A percentile compares a stretch with the other conserved stretches of the same genome.
These are phyloP conservation scores for Pelargonium nanum DNA, from an alignment of 345 rosid species.

Conservation along the genomic window DNA sequence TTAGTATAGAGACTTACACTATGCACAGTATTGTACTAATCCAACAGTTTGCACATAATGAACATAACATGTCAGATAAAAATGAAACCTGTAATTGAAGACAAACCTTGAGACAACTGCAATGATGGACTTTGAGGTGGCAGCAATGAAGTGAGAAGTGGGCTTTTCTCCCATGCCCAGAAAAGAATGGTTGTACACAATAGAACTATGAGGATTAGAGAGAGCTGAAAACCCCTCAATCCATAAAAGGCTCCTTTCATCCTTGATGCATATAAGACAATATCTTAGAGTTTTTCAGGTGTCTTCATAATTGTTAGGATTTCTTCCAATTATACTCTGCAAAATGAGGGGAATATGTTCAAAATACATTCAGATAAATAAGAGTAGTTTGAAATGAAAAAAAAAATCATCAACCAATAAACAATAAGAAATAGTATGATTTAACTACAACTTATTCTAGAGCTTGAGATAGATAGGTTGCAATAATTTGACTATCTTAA, in stretches of 20 bases:
- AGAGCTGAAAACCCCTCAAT: slow-evolving; percentile 14
- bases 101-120: slow-evolving; percentile 15
- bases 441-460: too few relatives aligned
- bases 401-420: too few relatives aligned
- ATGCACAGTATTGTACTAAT: too few relatives aligned
- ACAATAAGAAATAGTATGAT: too few relatives aligned
- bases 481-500: too few relatives aligned
- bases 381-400: too few relatives aligned
- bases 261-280: slow-evolving; percentile 8
- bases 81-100: too few relatives aligned
- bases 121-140: slow-evolving; percentile 11
- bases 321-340: slow-evolving; percentile 1
- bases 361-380: background rate
- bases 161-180: slow-evolving; percentile 22
- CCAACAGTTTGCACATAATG: too few relatives aligned
- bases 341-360: background rate
- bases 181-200: slow-evolving; percentile 13
- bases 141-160: slow-evolving; percentile 8
- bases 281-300: background rate
- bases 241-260: slow-evolving; percentile 18
- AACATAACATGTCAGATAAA: too few relatives aligned
- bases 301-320: background rate
- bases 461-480: too few relatives aligned
- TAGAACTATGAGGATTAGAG: slow-evolving; percentile 13
- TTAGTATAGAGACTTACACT: too few relatives aligned